A percentile compares a stretch with the other conserved stretches of the same genome.
Evolutionary conservation across 2,329 filamentous ascomycete genomes (phyloP).

Genomic region (Phyllosticta citribraziliensis): DNA sequence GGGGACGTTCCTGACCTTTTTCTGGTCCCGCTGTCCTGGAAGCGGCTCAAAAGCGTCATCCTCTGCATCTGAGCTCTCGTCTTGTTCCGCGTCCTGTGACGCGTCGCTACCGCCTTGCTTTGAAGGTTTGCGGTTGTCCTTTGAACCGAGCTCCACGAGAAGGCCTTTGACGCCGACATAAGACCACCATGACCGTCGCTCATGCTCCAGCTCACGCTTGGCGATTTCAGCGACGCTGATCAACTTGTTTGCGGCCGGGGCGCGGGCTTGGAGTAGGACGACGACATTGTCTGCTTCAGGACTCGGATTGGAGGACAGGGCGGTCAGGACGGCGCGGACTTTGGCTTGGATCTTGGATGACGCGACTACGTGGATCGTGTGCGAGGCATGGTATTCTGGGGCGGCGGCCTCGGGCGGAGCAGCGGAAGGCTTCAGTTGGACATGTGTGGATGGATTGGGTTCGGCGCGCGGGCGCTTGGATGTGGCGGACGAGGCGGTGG

Average conservation of each 20-base stretch:
- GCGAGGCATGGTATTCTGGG: neutral
- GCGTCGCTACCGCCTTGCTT: neutral
- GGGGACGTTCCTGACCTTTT: constrained; percentile 38
- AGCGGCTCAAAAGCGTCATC: constrained; percentile 48
- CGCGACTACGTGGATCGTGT: constrained; percentile 2
- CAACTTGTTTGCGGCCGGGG: constrained; percentile 47
- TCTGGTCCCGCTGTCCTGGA: constrained; percentile 38
- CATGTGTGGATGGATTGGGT: neutral
- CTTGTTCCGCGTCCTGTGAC: neutral
- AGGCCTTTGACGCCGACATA: constrained; percentile 22
- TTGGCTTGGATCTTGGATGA: constrained; percentile 7
- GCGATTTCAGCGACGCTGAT: constrained; percentile 57
- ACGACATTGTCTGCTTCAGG: neutral
- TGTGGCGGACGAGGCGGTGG: neutral
- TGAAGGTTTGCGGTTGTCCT: neutral
- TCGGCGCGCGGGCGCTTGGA: constrained; percentile 8
- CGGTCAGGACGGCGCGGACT: constrained; percentile 1
- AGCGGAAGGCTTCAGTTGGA: neutral
- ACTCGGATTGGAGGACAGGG: neutral
- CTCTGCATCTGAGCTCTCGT: constrained; percentile 19
- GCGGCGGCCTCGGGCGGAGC: neutral
- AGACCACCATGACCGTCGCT: constrained; percentile 38
- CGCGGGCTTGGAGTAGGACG: neutral
- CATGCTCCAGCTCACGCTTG: constrained; percentile 28
- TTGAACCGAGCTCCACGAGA: constrained; percentile 14